Conservation (phyloP, 352 stramenopile species). For the Globisporangium camurandrum region DNA sequence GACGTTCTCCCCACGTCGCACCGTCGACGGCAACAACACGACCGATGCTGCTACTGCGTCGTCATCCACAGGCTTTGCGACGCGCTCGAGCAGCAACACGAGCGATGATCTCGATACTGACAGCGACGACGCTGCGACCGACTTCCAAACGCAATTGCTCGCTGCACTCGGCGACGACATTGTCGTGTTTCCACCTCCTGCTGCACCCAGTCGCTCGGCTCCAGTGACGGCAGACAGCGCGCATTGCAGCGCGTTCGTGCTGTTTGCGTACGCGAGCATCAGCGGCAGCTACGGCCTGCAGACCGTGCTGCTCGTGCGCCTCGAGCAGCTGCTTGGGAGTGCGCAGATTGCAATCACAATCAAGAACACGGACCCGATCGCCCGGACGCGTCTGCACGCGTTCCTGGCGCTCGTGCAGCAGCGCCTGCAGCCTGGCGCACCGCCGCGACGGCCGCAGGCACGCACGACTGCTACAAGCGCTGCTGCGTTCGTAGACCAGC, state of each 20-base stretch:
- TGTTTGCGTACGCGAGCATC: constrained; percentile 52
- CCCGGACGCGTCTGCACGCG: constrained; percentile 31
- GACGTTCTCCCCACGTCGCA: constrained; percentile 10
- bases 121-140: not conserved
- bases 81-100: constrained; percentile 16
- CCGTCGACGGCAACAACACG: not conserved
- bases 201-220: not conserved
- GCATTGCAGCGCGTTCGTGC: constrained; percentile 25
- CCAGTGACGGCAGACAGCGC: constrained; percentile 6
- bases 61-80: not conserved
- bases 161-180: constrained; percentile 44
- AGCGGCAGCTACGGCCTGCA: constrained; percentile 27
- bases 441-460: constrained; percentile 33
- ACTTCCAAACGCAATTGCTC: constrained; percentile 49
- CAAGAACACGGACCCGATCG: constrained; percentile 63
- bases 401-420: constrained; percentile 57
- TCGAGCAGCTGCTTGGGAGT: constrained; percentile 63
- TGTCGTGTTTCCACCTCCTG: constrained; percentile 31
- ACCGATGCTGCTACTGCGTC: too few relatives aligned
- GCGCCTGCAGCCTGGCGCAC: constrained; percentile 41
- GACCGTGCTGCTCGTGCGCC: constrained; percentile 46
- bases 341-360: constrained; percentile 59
- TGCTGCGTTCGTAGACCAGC: constrained; percentile 43
- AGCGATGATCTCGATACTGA: not conserved
- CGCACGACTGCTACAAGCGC: constrained; percentile 34